A percentile compares a stretch with the other conserved stretches of the same genome.
Evolutionary conservation across 2,329 filamentous ascomycete genomes (phyloP).

Genomic region (Capronia coronata): DNA sequence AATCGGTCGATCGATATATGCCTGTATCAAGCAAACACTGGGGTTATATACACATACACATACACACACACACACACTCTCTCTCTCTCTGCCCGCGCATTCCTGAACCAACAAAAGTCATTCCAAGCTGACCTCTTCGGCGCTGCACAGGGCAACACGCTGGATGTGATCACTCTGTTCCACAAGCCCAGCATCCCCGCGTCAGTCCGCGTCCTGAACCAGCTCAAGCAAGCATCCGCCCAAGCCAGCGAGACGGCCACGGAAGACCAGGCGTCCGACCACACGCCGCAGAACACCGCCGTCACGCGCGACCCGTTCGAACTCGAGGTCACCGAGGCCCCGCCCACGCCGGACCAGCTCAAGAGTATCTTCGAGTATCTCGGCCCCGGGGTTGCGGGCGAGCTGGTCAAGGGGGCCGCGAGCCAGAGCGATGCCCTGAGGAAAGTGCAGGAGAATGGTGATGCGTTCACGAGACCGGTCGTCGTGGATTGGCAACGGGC

Average conservation of each 20-base stretch:
- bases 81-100: too few species aligned
- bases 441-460: conserved; percentile 63
- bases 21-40: not conserved
- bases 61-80: too few species aligned
- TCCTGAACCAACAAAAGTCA: too few species aligned
- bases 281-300: conserved; percentile 52
- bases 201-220: conserved; percentile 64
- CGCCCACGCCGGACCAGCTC: conserved; percentile 76
- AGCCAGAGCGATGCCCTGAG: conserved; percentile 71
- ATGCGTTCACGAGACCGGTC: conserved; percentile 67
- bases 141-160: conserved; percentile 59
- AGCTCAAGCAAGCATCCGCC: conserved; percentile 75
- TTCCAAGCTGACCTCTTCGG: not conserved
- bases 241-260: conserved; percentile 62
- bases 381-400: conserved; percentile 53
- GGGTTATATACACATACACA: too few species aligned
- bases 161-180: conserved; percentile 94
- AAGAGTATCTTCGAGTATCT: conserved; percentile 79
- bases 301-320: conserved; percentile 67
- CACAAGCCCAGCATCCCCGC: conserved; percentile 70
- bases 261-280: conserved; percentile 65
- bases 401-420: conserved; percentile 67
- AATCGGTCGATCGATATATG: too few species aligned
- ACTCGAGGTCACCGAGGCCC: conserved; percentile 71
- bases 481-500: conserved; percentile 96